Base-by-base conservation (phyloP, 78 protist genomes). In the Dictyostelium discoideum region DNA sequence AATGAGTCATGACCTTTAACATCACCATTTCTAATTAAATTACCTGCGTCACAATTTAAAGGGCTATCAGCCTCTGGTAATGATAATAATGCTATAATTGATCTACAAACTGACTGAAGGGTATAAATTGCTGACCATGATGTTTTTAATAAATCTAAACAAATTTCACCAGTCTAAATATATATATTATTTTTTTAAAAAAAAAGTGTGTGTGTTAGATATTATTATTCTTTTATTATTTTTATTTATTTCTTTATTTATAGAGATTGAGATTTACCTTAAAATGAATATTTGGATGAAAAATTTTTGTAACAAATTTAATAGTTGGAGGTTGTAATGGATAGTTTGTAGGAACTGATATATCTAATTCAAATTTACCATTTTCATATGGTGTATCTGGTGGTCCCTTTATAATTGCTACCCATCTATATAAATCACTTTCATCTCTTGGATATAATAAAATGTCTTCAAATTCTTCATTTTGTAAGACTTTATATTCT, bases 41-140 rank as follows among this genome's bases (percentile, higher is more conserved):
- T 98, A 37, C 99, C 99, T 26, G 98, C 98, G 72, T 98, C 99
- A 50, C 99, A 98, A 74, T 98, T 98, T 50, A 98, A 63, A 16
- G 98, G 98, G 40, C 97, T 92, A 77, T 97, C 97, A 8, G 98
- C 92, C 29, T 97, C 96, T 29, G 98, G 94, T 42, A 50, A 85
- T 40, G 97, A 63, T 32, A 97, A 85, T 32, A 97, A 81, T 65
- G 97, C 96, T 24, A 92, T 78, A 14, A 98, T 97, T 13, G 99
- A 97, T 84, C 98, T 69, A 92, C 98, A 97, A 32, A 98, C 97
- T 54, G 97, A 88, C 32, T 97, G 85, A 18, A 98, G 60, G 18
- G 98, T 95, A 96, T 96, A 97, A 11, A 97, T 97, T 8, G 99
- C 98, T 32, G 96, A 90, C 99, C 99, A 98, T 39, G 96, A 72